Evolutionary conservation across 108 stramenopile genomes (phyloP).

Genomic region (Cyclotella kingstonii): DNA sequence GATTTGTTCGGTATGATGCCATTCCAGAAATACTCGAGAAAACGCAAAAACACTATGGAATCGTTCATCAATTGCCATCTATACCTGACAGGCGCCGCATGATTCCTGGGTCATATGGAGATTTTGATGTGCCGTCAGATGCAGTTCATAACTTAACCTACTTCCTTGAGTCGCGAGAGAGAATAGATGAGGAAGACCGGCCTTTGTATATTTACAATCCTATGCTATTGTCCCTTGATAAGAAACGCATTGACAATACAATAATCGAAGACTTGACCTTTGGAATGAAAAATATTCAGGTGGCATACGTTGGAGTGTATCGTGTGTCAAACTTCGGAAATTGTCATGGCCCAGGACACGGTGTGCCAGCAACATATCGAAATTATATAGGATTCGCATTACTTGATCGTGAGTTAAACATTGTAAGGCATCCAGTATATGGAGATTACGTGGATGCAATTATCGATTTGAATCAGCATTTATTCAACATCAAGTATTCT

Average conservation of each 20-base stretch:
- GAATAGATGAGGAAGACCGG: constrained; percentile 32
- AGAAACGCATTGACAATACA: constrained; percentile 5
- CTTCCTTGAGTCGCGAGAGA: constrained; percentile 26
- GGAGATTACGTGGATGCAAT: constrained; percentile 35
- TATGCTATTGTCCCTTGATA: constrained; percentile 30
- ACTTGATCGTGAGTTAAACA: constrained; percentile 37
- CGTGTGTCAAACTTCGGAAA: constrained; percentile 44
- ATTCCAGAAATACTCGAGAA: background rate
- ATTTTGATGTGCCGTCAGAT: constrained; percentile 12
- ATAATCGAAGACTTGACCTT: constrained; percentile 15
- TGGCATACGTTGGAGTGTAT: constrained; percentile 34
- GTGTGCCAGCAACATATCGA: constrained; percentile 25
- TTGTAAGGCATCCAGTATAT: constrained; percentile 8
- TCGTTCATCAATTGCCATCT: constrained; percentile 27
- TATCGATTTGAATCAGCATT: constrained; percentile 30
- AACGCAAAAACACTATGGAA: constrained; percentile 7
- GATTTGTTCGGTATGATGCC: constrained; percentile 1
- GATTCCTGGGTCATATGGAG: background rate
- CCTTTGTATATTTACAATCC: constrained; percentile 51
- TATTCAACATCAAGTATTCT: constrained; percentile 9
- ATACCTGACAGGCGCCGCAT: constrained; percentile 30
- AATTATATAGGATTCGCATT: constrained; percentile 44
- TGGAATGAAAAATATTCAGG: background rate
- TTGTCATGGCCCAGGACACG: constrained; percentile 42
- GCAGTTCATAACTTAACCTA: constrained; percentile 29